Percentiles rank a stretch among this genome's conserved stretches.
Conservation (phyloP, 208 protist genomes). For the Acanthamoeba royreba region DNA sequence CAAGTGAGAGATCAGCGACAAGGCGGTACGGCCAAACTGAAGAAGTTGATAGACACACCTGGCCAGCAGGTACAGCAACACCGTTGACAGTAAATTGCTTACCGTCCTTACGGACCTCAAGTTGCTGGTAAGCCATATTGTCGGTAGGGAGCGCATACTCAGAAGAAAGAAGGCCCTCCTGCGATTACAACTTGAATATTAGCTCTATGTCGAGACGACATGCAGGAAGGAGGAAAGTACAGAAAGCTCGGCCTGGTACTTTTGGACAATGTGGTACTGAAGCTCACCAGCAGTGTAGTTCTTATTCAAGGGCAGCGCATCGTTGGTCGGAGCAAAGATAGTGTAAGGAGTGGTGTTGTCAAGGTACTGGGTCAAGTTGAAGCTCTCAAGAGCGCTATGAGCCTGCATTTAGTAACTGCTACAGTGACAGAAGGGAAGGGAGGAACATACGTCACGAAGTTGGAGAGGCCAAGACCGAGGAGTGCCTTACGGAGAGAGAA, state of each 20-base stretch:
- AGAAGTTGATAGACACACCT: not conserved
- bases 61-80: not conserved
- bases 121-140: not conserved
- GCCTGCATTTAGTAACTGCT: not conserved
- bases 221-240: not conserved
- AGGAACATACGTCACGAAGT: not conserved
- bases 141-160: not conserved
- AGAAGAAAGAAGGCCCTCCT: not conserved
- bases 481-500: slow-evolving; percentile 17
- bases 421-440: not conserved
- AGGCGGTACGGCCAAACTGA: not conserved
- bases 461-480: not conserved
- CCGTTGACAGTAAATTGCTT: not conserved
- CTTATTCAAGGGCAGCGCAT: not conserved
- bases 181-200: not conserved
- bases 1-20: not conserved
- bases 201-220: not conserved
- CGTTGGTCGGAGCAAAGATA: not conserved
- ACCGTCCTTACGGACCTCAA: not conserved
- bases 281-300: not conserved
- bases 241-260: not conserved
- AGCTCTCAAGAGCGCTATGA: not conserved
- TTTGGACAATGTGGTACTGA: not conserved
- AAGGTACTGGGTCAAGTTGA: not conserved
- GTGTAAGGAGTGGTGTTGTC: not conserved